Base-by-base conservation (phyloP, 2,329 filamentous ascomycete genomes). In the Zopfia rhizophila region DNA sequence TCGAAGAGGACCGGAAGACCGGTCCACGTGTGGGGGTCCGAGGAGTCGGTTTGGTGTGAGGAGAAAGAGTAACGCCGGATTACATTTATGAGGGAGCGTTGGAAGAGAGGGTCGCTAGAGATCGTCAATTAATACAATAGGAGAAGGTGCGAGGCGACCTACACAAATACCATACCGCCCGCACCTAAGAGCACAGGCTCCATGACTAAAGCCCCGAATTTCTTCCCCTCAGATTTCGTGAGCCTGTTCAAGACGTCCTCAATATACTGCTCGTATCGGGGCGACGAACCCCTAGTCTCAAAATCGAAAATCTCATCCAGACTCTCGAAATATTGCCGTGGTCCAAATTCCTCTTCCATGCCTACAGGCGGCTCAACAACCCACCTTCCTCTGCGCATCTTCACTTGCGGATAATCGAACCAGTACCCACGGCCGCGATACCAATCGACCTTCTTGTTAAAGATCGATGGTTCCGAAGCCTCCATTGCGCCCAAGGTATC, bases 401-500 rank as follows among this genome's bases (percentile, higher is more conserved):
- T 82, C 4, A 94, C 82, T 1, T 80, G 82, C 0, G 90, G 91
- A 46, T 88, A 91, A 51, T 91, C 87, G 41, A 94, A 87, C 91
- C 91, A 95, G 61, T 85, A 81, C 0, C 91, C 90, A 35, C 85
- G 84, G 0, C 89, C 89, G 48, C 83, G 76, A 63, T 95, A 95
- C 90, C 90, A 95, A 62, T 94, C 90, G 0, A 92, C 87, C 65
- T 90, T 90, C 58, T 90, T 82, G 60, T 95, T 95, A 68, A 81
- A 95, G 0, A 83, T 82, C 23, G 83, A 86, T 0, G 90, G 90
- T 63, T 94, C 89, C 0, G 88, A 85, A 40, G 85, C 89, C 66
- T 94, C 90, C 91, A 95, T 94, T 0, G 89, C 89, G 0, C 90
- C 90, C 33, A 95, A 91, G 0, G 90, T 95, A 62, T 95, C 91